A percentile compares a stretch with the other conserved stretches of the same genome.
Conservation (phyloP, 495 filamentous ascomycete genomes). For the Delitschia confertaspora region DNA sequence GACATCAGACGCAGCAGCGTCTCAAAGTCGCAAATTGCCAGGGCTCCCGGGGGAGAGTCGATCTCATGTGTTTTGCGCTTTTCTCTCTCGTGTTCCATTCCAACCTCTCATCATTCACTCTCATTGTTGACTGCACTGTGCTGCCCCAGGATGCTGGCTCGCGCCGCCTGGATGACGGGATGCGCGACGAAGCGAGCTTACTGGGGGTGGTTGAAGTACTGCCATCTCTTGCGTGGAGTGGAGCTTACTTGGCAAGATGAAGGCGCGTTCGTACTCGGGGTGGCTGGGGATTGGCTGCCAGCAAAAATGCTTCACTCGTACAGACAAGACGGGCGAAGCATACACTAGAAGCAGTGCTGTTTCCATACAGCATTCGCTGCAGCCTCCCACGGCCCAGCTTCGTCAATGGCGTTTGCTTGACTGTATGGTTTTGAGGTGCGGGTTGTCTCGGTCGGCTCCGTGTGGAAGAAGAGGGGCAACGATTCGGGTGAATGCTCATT, state of each 20-base stretch:
- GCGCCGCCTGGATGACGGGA: too few relatives aligned
- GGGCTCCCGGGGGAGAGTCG: too few relatives aligned
- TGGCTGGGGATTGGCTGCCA: background rate
- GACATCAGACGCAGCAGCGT: too few relatives aligned
- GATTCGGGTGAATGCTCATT: slow-evolving; percentile 19
- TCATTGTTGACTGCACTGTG: too few relatives aligned
- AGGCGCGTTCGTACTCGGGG: too few relatives aligned
- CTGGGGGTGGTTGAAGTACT: background rate
- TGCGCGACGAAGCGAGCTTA: background rate
- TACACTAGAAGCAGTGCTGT: slow-evolving; percentile 17
- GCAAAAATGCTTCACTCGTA: slow-evolving; percentile 1
- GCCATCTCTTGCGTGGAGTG: background rate
- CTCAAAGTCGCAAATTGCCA: too few relatives aligned
- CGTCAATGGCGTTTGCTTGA: background rate
- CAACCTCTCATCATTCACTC: too few relatives aligned
- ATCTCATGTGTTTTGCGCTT: too few relatives aligned
- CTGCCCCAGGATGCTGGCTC: too few relatives aligned
- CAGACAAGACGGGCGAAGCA: too few relatives aligned
- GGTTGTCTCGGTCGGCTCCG: slow-evolving; percentile 24
- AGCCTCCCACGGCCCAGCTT: slow-evolving; percentile 8
- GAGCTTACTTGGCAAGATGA: slow-evolving; percentile 2
- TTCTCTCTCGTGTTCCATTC: too few relatives aligned
- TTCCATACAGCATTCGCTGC: slow-evolving; percentile 22
- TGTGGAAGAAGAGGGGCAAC: background rate
- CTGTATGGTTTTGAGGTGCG: slow-evolving; percentile 4